These are phyloP conservation scores for Gossypium ekmanianum DNA, from an alignment of 345 rosid genomes.

Conservation along the genomic window DNA sequence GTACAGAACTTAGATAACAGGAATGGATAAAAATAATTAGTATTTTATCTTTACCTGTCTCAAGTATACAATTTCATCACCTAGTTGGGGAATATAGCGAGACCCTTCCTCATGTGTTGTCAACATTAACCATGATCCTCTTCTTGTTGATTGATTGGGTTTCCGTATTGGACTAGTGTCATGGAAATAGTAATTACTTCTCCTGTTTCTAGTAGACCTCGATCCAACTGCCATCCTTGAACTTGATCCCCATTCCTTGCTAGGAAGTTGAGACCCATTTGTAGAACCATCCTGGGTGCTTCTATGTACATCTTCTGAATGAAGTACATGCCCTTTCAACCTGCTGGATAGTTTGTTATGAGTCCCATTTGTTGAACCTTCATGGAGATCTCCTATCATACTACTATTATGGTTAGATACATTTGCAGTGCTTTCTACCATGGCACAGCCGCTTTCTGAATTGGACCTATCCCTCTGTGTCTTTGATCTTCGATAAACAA, in stretches of 20 bases:
- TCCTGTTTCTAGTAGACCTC: slow-evolving; percentile 85
- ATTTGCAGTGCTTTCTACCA: slow-evolving; percentile 43
- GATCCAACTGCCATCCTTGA: slow-evolving; percentile 60
- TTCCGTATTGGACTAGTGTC: slow-evolving; percentile 58
- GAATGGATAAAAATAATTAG: slow-evolving; percentile 18
- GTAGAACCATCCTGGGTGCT: slow-evolving; percentile 19
- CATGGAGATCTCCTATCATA: slow-evolving; percentile 32
- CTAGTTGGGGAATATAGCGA: slow-evolving; percentile 86
- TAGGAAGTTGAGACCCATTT: slow-evolving; percentile 40
- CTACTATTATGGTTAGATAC: slow-evolving; percentile 33
- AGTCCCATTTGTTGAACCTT: slow-evolving; percentile 37
- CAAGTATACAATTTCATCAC: slow-evolving; percentile 82
- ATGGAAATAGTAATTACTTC: slow-evolving; percentile 49
- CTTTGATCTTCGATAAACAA: slow-evolving; percentile 79
- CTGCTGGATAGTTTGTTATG: slow-evolving; percentile 34
- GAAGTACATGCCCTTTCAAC: slow-evolving; percentile 33
- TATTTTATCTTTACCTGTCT: slow-evolving; percentile 61
- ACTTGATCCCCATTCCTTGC: slow-evolving; percentile 62
- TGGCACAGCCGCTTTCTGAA: slow-evolving; percentile 32
- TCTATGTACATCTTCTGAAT: slow-evolving; percentile 30
- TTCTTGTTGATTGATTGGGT: slow-evolving; percentile 46
- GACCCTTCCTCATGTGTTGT: slow-evolving; percentile 80
- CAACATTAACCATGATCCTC: slow-evolving; percentile 79
- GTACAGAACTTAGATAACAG: not conserved
- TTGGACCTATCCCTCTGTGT: slow-evolving; percentile 42